phyloP scores from a whole-genome alignment of 139 green algal species.

The Volvox africanus region DNA sequence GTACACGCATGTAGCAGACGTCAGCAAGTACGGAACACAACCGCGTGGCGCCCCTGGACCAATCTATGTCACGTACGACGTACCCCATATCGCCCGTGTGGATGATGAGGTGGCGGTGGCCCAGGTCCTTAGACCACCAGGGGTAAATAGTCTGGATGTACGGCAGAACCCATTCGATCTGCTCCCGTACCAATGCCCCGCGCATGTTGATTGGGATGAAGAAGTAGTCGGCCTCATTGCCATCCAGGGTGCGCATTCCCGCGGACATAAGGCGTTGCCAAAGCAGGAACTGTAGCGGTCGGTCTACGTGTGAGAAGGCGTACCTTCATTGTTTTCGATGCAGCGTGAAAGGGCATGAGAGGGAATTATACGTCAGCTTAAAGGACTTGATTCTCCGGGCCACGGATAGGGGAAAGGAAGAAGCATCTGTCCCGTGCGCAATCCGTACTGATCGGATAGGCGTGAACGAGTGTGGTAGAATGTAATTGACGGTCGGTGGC shows the following conservation, averaged over 20 bases:
- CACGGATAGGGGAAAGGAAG: too few relatives aligned
- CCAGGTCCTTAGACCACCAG: background rate
- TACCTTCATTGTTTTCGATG: background rate
- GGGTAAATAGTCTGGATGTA: constrained; percentile 45
- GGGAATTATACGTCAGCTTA: too few relatives aligned
- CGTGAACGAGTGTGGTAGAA: too few relatives aligned
- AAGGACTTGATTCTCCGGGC: too few relatives aligned
- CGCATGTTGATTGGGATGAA: constrained; percentile 53
- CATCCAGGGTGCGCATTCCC: constrained; percentile 36
- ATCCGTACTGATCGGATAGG: too few relatives aligned
- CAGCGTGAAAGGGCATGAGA: too few relatives aligned
- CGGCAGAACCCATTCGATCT: background rate
- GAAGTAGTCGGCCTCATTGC: constrained; percentile 53
- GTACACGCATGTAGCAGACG: too few relatives aligned
- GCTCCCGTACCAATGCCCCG: background rate
- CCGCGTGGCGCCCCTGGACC: too few relatives aligned
- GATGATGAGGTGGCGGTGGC: constrained; percentile 40
- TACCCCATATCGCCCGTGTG: constrained; percentile 38
- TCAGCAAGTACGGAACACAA: too few relatives aligned
- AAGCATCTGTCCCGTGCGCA: too few relatives aligned
- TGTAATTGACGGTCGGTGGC: too few relatives aligned
- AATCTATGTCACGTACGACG: background rate
- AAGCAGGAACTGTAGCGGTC: constrained; percentile 39
- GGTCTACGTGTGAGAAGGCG: constrained; percentile 34
- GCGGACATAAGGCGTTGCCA: constrained; percentile 52